These are phyloP conservation scores for Ascochyta clinopodiicola DNA, from an alignment of 2,329 filamentous ascomycete genomes.

Conservation along the genomic window DNA sequence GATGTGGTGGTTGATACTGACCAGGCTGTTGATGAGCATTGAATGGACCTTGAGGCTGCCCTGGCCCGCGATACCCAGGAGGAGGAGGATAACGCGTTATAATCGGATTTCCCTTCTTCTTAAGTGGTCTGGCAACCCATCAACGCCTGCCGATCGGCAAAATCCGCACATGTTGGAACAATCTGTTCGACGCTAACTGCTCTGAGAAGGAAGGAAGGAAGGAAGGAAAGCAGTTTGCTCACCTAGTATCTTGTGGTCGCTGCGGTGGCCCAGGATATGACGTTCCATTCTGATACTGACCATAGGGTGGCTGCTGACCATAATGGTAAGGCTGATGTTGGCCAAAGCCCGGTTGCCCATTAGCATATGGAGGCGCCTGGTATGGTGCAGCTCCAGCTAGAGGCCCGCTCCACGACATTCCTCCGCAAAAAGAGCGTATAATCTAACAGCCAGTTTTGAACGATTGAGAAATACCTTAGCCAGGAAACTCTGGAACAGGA, in stretches of 20 bases:
- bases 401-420: conserved; percentile 48
- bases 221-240: conserved; percentile 23
- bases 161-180: neutral
- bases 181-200: neutral
- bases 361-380: conserved; percentile 40
- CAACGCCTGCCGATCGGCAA: conserved; percentile 20
- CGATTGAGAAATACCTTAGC: neutral
- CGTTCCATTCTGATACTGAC: conserved; percentile 38
- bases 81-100: conserved; percentile 59
- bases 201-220: neutral
- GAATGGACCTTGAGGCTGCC: conserved; percentile 41
- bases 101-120: conserved; percentile 57
- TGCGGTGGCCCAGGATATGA: conserved; percentile 32
- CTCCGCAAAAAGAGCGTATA: conserved; percentile 7
- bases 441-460: neutral
- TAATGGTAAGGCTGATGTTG: conserved; percentile 40
- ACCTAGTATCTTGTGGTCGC: conserved; percentile 41
- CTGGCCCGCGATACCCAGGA: conserved; percentile 52
- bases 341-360: conserved; percentile 30
- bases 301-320: conserved; percentile 41
- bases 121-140: conserved; percentile 40
- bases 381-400: conserved; percentile 43
- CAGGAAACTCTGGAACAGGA: neutral
- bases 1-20: conserved; percentile 35
- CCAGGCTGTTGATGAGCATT: conserved; percentile 32